Base-by-base conservation (phyloP, 164 flowering plant genomes). In the Magnolia kwangsiensis region DNA sequence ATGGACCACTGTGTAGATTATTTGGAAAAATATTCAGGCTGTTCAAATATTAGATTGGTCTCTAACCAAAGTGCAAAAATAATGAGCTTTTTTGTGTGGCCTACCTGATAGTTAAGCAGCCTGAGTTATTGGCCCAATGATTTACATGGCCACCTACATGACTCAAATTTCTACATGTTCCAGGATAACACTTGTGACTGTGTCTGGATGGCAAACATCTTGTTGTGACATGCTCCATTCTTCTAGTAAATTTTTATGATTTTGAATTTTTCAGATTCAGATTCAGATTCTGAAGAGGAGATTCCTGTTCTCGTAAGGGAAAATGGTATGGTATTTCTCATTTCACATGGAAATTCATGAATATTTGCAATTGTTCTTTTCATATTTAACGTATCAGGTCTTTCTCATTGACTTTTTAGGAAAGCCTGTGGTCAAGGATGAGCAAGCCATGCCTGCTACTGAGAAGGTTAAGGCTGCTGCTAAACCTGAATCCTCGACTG, bases 291-390 rank as follows among this genome's bases (percentile, higher is more conserved):
- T 64, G 84, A 77, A 1, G 90, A 81, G 50, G 83, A 82, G 50
- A 8, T 80, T 19, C 85, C 82, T 59, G 37, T 16, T 11, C 27
- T 2, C 11, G 50, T 45, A 68, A 72, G 16, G 1, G 84, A 83
- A 71, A 87, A 83, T 86, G 89, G 89, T 87, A 74, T 7, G 71
- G 31, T 77, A 55, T 11, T 11, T 55, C 18, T 55, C 19, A 55
- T 55, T 55, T 16, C 61, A 55, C 16, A 55, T 31, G 7, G 29
- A 7, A 29, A 8, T 20, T 19, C 4, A 9, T 3, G 6, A 68
- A 24, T 31, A 14, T 16, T 29, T 13, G 4, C 13, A 7, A 8
- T 64, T 20, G 8, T 64, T 64, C 29, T n/a, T 21, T 9, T 31
- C 13, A 24, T 16, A 24, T 37, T 68, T 18, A 37, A 68, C n/a